Evolutionary conservation across 176 grass and related monocot genomes (phyloP), one percentile per base, ranked within the genome.

Genomic region (Cenchrus americanus): DNA sequence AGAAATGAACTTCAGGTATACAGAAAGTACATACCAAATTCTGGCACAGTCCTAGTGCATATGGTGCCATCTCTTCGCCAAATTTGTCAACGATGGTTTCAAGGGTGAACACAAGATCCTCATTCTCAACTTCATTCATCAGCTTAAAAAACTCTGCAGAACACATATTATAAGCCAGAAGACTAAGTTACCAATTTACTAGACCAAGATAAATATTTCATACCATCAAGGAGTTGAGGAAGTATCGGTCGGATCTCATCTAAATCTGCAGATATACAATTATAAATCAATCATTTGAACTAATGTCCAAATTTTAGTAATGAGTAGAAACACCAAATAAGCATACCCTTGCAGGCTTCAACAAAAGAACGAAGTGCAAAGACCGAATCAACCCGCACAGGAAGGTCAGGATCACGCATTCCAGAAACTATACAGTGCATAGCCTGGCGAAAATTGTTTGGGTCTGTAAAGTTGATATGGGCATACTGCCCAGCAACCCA

Each of bases 401-500:
- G 94, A 81, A 97, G 91, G 66, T 97, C 94, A 19, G 71, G 82
- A 84, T 97, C 94, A 53, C 83, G 69, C 89, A 97, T 82, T 66
- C 92, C 89, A 82, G 85, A 78, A 10, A 97, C 88, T 50, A 97
- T 90, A 80, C 55, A 90, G 41, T 88, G 89, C 85, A 97, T 92
- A 5, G 89, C 91, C 57, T 26, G 88, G 54, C 83, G 90, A 66
- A 97, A 97, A 71, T 94, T 94, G 61, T 75, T 78, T 4, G 71
- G 87, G 12, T 94, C 87, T 34, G 67, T 88, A 58, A 97, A 97
- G 69, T 84, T 94, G 68, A 97, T 94, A 85, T 94, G 91, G 24
- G 94, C 94, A 90, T 97, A 97, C 86, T 97, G 94, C 42, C 94
- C 94, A 85, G 94, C 91, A 88, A 97, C 94, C 94, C 94, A 97